Base-by-base conservation (phyloP, 2,329 filamentous ascomycete genomes). In the Akanthomyces muscarius region DNA sequence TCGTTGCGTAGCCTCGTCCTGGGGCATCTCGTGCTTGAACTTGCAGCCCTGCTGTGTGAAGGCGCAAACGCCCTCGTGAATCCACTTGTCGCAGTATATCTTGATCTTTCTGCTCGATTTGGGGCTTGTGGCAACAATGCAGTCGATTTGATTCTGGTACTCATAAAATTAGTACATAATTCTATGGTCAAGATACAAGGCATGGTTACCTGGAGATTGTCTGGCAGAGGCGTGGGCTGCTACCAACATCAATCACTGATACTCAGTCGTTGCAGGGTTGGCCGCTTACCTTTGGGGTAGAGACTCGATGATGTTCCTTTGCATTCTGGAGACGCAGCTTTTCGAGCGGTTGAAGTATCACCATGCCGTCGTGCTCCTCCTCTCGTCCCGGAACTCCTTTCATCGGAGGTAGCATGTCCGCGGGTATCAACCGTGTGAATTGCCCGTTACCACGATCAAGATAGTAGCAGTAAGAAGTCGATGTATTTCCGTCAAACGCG, bases 11-110 rank as follows among this genome's bases (percentile, higher is more conserved):
- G 80, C 77, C 57, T 80, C 80, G 66, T 92, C 86, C 30, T 78
- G 75, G 0, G 93, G 93, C 89, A 97, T 96, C 73, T 95, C 90
- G 73, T 97, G 93, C 77, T 92, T 94, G 80, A 87, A 97, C 67
- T 88, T 86, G 78, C 93, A 97, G 0, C 93, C 92, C 71, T 93
- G 88, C 73, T 96, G 91, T 4, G 84, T 87, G 73, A 91, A 97
- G 65, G 89, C 89, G 73, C 93, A 97, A 50, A 90, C 86, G 23
- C 92, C 92, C 64, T 90, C 88, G 69, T 91, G 88, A 61, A 97
- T 88, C 92, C 92, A 97, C 74, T 94, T 91, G 64, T 92, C 91
- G 76, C 92, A 97, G 74, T 89, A 96, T 28, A 89, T 78, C 73
- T 96, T 96, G 63, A 74, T 72, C 28, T 72, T 72, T 69, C 83